These are phyloP conservation scores for Calocybe gangraenosa DNA, from an alignment of 768 basidiomycete species.

Conservation along the genomic window DNA sequence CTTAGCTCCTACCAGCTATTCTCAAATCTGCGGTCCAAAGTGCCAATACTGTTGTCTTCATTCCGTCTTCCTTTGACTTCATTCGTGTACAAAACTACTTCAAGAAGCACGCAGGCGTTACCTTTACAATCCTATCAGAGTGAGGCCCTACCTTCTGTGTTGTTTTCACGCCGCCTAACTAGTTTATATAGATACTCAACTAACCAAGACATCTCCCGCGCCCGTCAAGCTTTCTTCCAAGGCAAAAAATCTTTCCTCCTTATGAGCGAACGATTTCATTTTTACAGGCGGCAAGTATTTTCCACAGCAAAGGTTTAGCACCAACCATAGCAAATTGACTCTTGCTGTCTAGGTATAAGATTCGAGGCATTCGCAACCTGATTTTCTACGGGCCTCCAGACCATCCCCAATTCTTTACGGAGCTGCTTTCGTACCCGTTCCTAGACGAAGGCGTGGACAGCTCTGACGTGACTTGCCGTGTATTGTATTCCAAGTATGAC, in stretches of 20 bases:
- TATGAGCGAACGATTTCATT: constrained; percentile 97
- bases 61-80: constrained; percentile 96
- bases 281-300: constrained; percentile 71
- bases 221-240: constrained; percentile 88
- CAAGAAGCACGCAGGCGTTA: constrained; percentile 63
- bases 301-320: not conserved
- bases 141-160: constrained; percentile 38
- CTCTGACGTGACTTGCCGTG: constrained; percentile 76
- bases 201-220: constrained; percentile 91
- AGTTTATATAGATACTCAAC: constrained; percentile 85
- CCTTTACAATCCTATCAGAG: constrained; percentile 89
- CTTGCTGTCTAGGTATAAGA: constrained; percentile 68
- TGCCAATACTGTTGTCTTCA: constrained; percentile 79
- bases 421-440: constrained; percentile 88
- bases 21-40: constrained; percentile 94
- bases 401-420: constrained; percentile 89
- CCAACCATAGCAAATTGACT: not conserved
- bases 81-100: constrained; percentile 88
- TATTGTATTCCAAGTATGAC: constrained; percentile 88
- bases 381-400: constrained; percentile 92
- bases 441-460: constrained; percentile 84
- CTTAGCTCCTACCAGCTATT: constrained; percentile 72
- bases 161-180: too few relatives aligned
- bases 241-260: constrained; percentile 85
- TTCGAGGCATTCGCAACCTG: constrained; percentile 88